Evolutionary conservation across 2,329 filamentous ascomycete genomes (phyloP).

Genomic region (Zalaria sp.): DNA sequence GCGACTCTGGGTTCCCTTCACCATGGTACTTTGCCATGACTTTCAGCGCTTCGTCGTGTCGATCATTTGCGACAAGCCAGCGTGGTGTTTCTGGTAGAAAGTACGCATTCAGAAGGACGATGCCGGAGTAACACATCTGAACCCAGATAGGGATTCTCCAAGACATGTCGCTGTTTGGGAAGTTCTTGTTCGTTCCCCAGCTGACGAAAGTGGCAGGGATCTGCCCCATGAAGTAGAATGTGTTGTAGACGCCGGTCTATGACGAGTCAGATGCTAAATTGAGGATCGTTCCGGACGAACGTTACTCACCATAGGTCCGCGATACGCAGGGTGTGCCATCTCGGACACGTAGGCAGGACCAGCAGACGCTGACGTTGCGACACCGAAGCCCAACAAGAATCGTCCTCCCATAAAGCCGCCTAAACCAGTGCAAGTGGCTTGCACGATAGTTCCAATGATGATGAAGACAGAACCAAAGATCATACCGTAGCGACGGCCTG

Average conservation of each 20-base stretch:
- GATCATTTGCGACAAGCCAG: slow-evolving; percentile 43
- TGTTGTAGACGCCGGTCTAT: slow-evolving; percentile 16
- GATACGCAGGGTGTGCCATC: slow-evolving; percentile 45
- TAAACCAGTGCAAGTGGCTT: slow-evolving; percentile 31
- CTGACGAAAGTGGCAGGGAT: slow-evolving; percentile 41
- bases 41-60: slow-evolving; percentile 40
- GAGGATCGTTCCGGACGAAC: no score
- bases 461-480: slow-evolving; percentile 50
- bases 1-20: slow-evolving; percentile 25
- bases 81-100: slow-evolving; percentile 42
- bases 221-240: slow-evolving; percentile 32
- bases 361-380: slow-evolving; percentile 43
- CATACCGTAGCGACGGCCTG: slow-evolving; percentile 20
- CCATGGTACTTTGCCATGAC: slow-evolving; percentile 47
- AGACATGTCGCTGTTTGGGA: slow-evolving; percentile 11
- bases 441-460: slow-evolving; percentile 37
- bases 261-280: neutral
- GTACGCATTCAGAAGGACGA: slow-evolving; percentile 26
- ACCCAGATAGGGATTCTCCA: slow-evolving; percentile 30
- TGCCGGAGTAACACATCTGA: slow-evolving; percentile 6
- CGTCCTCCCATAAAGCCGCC: slow-evolving; percentile 46
- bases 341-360: slow-evolving; percentile 51
- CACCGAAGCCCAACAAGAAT: slow-evolving; percentile 49
- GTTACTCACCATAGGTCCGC: slow-evolving; percentile 27
- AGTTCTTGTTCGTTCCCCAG: slow-evolving; percentile 13